Conservation (phyloP, 257 asterid genomes). For the Gentiana macrophylla region DNA sequence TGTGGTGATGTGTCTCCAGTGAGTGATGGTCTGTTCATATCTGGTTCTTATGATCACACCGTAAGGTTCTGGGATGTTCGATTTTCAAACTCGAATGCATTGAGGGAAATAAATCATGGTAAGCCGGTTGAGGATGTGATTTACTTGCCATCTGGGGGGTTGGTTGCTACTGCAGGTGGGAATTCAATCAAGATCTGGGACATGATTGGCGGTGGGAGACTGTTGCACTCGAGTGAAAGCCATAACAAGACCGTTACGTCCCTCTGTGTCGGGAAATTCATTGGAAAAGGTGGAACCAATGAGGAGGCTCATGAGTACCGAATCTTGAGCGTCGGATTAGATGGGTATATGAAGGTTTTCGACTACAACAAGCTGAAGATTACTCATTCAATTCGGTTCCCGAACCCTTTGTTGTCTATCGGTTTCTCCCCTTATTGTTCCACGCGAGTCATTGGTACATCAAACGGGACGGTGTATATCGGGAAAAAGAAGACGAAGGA, state of each 20-base stretch:
- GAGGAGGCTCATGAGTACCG: conserved; percentile 53
- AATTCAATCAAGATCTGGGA: conserved; percentile 88
- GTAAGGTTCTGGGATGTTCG: conserved; percentile 84
- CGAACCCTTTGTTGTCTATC: conserved; percentile 59
- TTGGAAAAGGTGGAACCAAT: conserved; percentile 32
- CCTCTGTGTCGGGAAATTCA: conserved; percentile 52
- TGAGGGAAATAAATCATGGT: conserved; percentile 71
- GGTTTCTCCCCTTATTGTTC: conserved; percentile 75
- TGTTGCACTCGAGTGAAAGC: conserved; percentile 80
- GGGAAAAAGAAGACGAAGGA: conserved; percentile 60
- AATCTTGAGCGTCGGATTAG: conserved; percentile 71
- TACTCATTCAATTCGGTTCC: conserved; percentile 78
- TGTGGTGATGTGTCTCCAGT: conserved; percentile 79
- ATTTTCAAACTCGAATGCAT: conserved; percentile 34
- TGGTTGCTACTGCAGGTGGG: conserved; percentile 84
- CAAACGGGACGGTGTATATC: conserved; percentile 59
- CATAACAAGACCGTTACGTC: conserved; percentile 86
- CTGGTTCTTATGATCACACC: conserved; percentile 81
- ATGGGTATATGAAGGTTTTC: conserved; percentile 87
- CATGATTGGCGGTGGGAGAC: conserved; percentile 81
- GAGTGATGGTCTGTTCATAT: conserved; percentile 72
- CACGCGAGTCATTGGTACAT: conserved; percentile 64
- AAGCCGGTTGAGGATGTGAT: conserved; percentile 86
- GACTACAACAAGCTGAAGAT: conserved; percentile 75
- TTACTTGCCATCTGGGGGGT: conserved; percentile 81